phyloP scores from a whole-genome alignment of 2,329 filamentous ascomycete species.

The Macrophomina phaseolina region DNA sequence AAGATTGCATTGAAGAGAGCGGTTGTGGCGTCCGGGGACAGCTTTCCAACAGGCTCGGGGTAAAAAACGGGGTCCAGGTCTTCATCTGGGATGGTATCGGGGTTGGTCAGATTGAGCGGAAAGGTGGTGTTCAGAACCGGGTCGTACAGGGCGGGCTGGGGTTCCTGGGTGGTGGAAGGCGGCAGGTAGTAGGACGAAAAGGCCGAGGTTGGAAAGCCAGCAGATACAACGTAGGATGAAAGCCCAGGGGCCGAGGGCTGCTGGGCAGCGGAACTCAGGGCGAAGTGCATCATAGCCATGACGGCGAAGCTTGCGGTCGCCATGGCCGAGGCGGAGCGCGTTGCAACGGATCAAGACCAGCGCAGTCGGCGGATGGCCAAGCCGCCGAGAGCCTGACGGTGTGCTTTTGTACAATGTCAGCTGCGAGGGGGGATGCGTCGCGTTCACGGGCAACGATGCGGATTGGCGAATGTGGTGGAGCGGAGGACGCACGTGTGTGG shows the following conservation, averaged over 20 bases:
- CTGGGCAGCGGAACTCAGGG: conserved; percentile 2
- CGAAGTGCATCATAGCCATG: conserved; percentile 48
- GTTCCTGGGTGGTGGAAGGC: conserved; percentile 54
- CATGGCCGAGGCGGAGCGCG: background rate
- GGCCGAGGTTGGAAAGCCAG: conserved; percentile 57
- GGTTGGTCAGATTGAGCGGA: conserved; percentile 61
- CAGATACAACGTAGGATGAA: conserved; percentile 49
- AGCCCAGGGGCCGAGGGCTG: conserved; percentile 38
- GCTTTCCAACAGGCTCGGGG: conserved; percentile 54
- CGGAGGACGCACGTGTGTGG: background rate
- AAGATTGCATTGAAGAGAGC: conserved; percentile 51
- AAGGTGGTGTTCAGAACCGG: conserved; percentile 61
- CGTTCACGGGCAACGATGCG: background rate
- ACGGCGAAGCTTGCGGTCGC: background rate
- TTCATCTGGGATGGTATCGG: conserved; percentile 56
- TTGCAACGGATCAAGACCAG: background rate
- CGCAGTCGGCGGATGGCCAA: background rate
- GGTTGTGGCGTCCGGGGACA: conserved; percentile 48
- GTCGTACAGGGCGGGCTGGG: conserved; percentile 61
- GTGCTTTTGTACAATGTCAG: background rate
- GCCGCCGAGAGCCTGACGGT: background rate
- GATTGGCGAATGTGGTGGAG: background rate
- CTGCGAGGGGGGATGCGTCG: background rate
- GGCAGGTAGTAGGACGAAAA: conserved; percentile 58
- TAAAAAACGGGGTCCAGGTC: conserved; percentile 59